Conservation (phyloP, 2,329 filamentous ascomycete species). For the Acephala macrosclerotiorum region DNA sequence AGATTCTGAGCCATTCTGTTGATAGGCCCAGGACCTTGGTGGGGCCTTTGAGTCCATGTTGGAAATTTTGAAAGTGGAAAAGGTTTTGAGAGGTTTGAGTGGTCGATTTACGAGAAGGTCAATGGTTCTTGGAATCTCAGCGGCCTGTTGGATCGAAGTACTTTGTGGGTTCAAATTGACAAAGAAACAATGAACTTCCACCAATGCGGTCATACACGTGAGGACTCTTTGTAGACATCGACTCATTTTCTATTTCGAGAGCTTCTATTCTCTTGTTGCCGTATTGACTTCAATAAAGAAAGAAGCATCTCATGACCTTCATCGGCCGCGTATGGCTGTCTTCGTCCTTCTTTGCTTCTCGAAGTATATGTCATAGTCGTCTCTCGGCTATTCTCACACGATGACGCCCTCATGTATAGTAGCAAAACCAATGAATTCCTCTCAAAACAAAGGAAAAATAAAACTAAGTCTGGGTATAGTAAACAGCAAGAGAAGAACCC, state of each 20-base stretch:
- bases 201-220: background rate
- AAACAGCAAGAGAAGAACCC: constrained; percentile 14
- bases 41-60: background rate
- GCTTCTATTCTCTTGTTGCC: background rate
- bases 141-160: too few relatives aligned
- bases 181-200: background rate
- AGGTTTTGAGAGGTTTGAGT: background rate
- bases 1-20: background rate
- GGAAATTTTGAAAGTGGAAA: background rate
- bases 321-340: background rate
- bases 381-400: background rate
- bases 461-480: constrained; percentile 24
- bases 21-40: background rate
- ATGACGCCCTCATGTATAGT: background rate
- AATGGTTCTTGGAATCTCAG: background rate
- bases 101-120: too few relatives aligned
- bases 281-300: background rate
- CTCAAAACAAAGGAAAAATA: background rate
- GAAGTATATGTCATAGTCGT: background rate
- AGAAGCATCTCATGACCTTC: background rate
- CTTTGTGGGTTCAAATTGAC: background rate
- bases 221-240: background rate
- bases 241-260: background rate
- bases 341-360: background rate
- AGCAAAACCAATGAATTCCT: constrained; percentile 6